A percentile compares a stretch with the other conserved stretches of the same genome.
phyloP scores from a whole-genome alignment of 164 flowering plant genomes.

The Dillenia suffruticosa region DNA sequence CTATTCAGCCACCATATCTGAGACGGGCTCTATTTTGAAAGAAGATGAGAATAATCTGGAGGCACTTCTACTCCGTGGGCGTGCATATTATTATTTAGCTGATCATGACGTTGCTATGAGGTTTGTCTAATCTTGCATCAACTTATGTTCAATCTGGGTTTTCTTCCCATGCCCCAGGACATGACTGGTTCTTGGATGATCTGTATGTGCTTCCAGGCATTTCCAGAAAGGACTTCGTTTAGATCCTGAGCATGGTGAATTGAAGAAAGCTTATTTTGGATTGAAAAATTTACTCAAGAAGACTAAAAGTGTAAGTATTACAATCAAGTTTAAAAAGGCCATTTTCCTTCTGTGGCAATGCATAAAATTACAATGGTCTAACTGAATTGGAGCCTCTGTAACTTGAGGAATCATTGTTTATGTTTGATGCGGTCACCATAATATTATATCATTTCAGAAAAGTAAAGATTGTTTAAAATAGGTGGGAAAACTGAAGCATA shows the following conservation, averaged over 20 bases:
- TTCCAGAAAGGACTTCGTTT: conserved; percentile 91
- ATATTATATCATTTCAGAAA: no score
- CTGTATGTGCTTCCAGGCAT: conserved; percentile 50
- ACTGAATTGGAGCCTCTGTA: not conserved
- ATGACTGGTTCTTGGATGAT: not conserved
- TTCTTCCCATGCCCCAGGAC: no score
- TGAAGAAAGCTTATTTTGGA: conserved; percentile 95
- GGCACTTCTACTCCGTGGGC: conserved; percentile 85
- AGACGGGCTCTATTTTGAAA: conserved; percentile 81
- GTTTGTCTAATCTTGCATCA: conserved; percentile 26
- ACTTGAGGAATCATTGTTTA: no score
- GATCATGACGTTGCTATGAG: conserved; percentile 95
- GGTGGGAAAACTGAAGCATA: no score
- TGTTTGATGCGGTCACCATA: no score
- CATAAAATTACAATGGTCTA: not conserved
- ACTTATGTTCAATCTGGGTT: no score
- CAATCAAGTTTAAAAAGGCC: not conserved
- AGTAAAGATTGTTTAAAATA: no score
- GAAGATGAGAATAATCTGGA: conserved; percentile 88
- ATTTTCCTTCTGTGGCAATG: not conserved
- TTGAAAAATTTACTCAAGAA: conserved; percentile 89
- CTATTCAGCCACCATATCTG: conserved; percentile 73
- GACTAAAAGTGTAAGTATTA: conserved; percentile 79
- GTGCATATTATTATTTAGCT: conserved; percentile 92
- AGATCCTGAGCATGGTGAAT: conserved; percentile 91